Conservation (phyloP, 2,329 filamentous ascomycete species). For the Colletotrichum tropicicola region DNA sequence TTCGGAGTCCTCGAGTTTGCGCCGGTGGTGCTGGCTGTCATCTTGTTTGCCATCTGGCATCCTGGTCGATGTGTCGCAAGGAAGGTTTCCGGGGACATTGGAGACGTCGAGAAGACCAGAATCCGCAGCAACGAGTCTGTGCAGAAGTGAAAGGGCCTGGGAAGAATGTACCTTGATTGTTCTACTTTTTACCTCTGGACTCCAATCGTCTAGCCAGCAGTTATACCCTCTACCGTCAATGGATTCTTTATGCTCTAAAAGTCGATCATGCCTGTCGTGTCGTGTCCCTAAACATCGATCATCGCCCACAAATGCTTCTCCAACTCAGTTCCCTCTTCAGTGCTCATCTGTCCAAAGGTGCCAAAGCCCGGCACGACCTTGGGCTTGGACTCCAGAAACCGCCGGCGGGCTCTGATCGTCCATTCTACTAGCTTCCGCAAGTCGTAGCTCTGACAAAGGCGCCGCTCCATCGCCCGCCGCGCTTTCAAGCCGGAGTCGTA, state of each 20-base stretch:
- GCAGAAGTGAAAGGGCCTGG: not conserved
- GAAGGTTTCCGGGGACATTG: not conserved
- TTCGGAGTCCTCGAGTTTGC: slow-evolving; percentile 64
- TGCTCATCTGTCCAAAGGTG: not conserved
- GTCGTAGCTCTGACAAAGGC: slow-evolving; percentile 4
- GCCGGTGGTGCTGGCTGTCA: slow-evolving; percentile 59
- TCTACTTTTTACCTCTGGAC: not conserved
- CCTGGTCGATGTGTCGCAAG: slow-evolving; percentile 46
- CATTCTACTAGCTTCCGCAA: slow-evolving; percentile 10
- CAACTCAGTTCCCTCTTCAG: not conserved
- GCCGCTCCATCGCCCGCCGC: slow-evolving; percentile 11
- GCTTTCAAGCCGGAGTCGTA: not conserved
- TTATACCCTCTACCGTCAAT: no score
- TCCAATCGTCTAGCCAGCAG: not conserved
- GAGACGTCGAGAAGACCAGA: not conserved
- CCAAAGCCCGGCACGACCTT: slow-evolving; percentile 17
- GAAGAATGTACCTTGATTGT: not conserved
- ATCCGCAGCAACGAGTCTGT: not conserved
- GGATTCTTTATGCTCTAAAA: no score
- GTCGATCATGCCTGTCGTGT: no score
- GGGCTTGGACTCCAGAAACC: slow-evolving; percentile 1
- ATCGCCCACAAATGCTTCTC: slow-evolving; percentile 12
- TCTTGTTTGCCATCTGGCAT: slow-evolving; percentile 54
- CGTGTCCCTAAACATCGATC: not conserved
- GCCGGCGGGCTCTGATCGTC: not conserved